Evolutionary conservation across 495 filamentous ascomycete species (phyloP), one percentile per base, ranked within the genome.

Genomic region (Aspergillus carlsbadensis): DNA sequence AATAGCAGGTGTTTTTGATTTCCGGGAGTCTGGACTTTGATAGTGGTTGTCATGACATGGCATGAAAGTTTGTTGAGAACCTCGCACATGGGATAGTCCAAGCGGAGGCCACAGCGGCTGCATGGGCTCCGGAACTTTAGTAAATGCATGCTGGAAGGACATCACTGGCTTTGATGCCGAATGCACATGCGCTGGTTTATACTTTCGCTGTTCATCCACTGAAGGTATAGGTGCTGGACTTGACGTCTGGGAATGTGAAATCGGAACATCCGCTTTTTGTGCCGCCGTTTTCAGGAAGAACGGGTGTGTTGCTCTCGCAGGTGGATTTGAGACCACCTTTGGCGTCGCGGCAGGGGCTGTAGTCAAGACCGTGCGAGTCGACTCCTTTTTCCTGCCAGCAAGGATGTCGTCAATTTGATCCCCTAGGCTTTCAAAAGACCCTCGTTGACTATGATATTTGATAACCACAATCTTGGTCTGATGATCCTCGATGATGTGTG

Each of bases 301-400:
- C 0, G 92, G 92, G 72, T 96, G 92, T 0, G 88, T 87, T 2
- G 81, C 56, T 63, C 89, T 95, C 20, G 70, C 50, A 29, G 81
- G 70, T 29, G 68, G 56, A 22, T 71, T 63, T n/a, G 34, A 53
- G 35, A 52, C 26, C 26, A 29, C 26, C 8, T 29, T 56, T 7
- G 62, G 26, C 35, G 50, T 20, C 13, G 59, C 22, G 24, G 53
- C 14, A 20, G 52, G 40, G 21, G 44, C 24, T 14, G 43, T 13
- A 10, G 54, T 56, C 26, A 49, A 55, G 44, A 29, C 50, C 33
- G 5, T 45, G 53, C 47, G 42, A 10, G 35, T 11, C 50, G 46
- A 22, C 44, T 60, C 20, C 56, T 56, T 55, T 36, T 45, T 48
- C 34, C 43, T 57, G n/a, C 69, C 70, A 33, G 51, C 56, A 1